These are phyloP conservation scores for Phytophthora crassamura DNA, from an alignment of 352 stramenopile genomes.

Conservation along the genomic window DNA sequence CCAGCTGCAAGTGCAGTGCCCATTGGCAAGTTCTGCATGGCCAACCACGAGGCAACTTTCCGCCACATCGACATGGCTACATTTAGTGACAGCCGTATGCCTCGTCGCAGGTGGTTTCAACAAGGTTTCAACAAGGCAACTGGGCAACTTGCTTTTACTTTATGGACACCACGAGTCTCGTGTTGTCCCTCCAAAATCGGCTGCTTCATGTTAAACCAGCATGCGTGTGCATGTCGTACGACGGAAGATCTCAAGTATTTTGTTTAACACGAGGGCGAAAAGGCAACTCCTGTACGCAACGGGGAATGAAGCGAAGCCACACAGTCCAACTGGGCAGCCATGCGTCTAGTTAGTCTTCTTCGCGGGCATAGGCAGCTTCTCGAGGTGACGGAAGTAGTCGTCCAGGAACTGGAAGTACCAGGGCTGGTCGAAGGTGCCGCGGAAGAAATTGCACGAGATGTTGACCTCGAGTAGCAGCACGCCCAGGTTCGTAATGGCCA, in stretches of 20 bases:
- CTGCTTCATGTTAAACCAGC: too few species aligned
- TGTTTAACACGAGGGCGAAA: not conserved
- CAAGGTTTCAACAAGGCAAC: too few species aligned
- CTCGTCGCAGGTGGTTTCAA: too few species aligned
- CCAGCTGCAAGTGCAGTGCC: not conserved
- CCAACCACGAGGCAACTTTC: constrained; percentile 21
- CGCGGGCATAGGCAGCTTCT: constrained; percentile 57
- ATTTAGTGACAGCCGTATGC: constrained; percentile 1
- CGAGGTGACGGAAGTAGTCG: constrained; percentile 83
- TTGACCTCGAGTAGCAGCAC: constrained; percentile 92
- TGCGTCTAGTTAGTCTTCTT: constrained; percentile 54
- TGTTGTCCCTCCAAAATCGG: too few species aligned
- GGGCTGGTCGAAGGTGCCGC: constrained; percentile 88
- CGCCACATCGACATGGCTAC: constrained; percentile 29
- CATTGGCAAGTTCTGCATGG: constrained; percentile 23
- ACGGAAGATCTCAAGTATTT: too few species aligned
- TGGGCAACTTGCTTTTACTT: too few species aligned
- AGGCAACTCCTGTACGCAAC: not conserved
- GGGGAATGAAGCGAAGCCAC: constrained; percentile 3
- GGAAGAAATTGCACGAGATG: constrained; percentile 96
- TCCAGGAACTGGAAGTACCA: constrained; percentile 91
- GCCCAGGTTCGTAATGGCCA: constrained; percentile 92
- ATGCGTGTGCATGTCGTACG: too few species aligned
- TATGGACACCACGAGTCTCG: too few species aligned
- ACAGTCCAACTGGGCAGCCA: not conserved